A percentile compares a stretch with the other conserved stretches of the same genome.
These are phyloP conservation scores for Polygonum aviculare DNA, from an alignment of 148 eudicot species.

Conservation along the genomic window DNA sequence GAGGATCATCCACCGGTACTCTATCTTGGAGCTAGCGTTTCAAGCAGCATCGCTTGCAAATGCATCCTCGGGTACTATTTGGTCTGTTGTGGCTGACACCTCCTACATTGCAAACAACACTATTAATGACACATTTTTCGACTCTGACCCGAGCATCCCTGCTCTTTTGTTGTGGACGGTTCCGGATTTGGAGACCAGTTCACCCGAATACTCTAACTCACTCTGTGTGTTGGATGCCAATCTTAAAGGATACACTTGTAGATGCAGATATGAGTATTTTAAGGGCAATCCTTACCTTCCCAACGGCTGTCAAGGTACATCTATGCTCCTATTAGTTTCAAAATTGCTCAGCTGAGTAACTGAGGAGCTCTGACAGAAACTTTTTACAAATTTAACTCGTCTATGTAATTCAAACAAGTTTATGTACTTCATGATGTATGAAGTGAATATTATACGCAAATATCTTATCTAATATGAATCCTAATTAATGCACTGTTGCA, in stretches of 20 bases:
- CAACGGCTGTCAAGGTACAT: conserved; percentile 7
- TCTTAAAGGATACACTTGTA: not conserved
- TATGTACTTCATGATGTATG: not conserved
- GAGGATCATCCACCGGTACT: too few species aligned
- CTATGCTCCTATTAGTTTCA: too few species aligned
- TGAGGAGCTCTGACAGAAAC: too few species aligned
- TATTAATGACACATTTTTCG: not conserved
- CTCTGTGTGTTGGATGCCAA: not conserved
- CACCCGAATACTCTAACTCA: not conserved
- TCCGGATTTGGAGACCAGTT: not conserved
- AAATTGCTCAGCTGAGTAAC: too few species aligned
- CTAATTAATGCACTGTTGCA: not conserved
- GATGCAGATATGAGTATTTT: not conserved
- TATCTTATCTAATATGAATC: not conserved
- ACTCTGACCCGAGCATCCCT: not conserved
- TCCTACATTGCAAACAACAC: not conserved
- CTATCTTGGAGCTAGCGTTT: not conserved
- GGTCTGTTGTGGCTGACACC: not conserved
- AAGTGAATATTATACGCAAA: not conserved
- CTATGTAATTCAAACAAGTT: too few species aligned
- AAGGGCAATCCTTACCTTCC: conserved; percentile 1
- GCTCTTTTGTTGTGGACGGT: not conserved
- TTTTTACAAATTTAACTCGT: too few species aligned
- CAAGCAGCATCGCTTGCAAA: not conserved
- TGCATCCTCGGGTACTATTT: not conserved